These are phyloP conservation scores for Vanrija sp. DNA, from an alignment of 1,284 basidiomycete species.

Conservation along the genomic window DNA sequence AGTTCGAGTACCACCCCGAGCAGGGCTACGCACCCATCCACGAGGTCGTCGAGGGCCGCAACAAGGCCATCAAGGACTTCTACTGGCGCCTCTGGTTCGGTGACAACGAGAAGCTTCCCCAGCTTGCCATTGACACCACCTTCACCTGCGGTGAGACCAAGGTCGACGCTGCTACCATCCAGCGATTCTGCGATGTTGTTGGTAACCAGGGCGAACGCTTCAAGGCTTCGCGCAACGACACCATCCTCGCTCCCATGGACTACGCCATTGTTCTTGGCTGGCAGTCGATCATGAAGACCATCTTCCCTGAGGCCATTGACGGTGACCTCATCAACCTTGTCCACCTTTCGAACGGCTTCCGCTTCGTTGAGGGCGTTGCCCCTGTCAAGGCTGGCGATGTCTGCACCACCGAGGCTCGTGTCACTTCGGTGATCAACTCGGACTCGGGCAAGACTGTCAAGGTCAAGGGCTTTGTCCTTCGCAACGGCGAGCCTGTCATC, in stretches of 20 bases:
- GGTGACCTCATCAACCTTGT: slow-evolving; percentile 93
- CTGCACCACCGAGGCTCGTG: slow-evolving; percentile 83
- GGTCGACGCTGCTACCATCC: slow-evolving; percentile 70
- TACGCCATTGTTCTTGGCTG: slow-evolving; percentile 97
- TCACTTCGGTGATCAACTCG: slow-evolving; percentile 84
- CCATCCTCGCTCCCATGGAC: slow-evolving; percentile 89
- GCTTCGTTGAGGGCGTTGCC: slow-evolving; percentile 70
- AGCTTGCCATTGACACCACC: slow-evolving; percentile 66
- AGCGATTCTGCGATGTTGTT: slow-evolving; percentile 87
- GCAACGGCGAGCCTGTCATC: slow-evolving; percentile 73
- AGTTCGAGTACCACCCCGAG: slow-evolving; percentile 82
- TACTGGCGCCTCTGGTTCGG: slow-evolving; percentile 98
- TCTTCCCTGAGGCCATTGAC: slow-evolving; percentile 87
- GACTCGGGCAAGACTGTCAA: slow-evolving; percentile 91
- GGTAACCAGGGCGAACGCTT: slow-evolving; percentile 90
- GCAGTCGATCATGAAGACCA: slow-evolving; percentile 96
- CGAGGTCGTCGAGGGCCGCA: slow-evolving; percentile 79
- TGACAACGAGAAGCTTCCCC: slow-evolving; percentile 68
- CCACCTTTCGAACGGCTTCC: slow-evolving; percentile 95
- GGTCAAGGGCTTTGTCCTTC: slow-evolving; percentile 80
- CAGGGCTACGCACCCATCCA: slow-evolving; percentile 91
- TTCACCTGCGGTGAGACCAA: slow-evolving; percentile 80
- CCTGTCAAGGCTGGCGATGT: slow-evolving; percentile 80
- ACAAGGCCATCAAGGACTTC: slow-evolving; percentile 88
- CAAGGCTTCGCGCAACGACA: slow-evolving; percentile 67